phyloP scores from a whole-genome alignment of 2,329 filamentous ascomycete genomes.

The Xylariaceae sp. region DNA sequence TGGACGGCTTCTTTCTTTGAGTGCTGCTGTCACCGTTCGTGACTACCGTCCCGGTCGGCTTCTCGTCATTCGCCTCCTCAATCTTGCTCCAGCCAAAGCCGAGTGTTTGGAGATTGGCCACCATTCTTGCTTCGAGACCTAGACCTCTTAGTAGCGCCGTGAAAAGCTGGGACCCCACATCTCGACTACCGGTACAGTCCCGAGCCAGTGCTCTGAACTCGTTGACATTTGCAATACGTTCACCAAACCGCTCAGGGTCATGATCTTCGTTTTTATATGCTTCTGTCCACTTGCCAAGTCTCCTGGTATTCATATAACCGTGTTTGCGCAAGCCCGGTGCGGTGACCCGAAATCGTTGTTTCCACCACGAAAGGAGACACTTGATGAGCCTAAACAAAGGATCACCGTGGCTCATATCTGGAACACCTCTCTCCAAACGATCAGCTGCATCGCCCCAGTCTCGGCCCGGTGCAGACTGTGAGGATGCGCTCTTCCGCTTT shows the following conservation, averaged over 20 bases:
- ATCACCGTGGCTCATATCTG: conserved; percentile 79
- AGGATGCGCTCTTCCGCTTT: conserved; percentile 22
- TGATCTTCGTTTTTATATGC: conserved; percentile 61
- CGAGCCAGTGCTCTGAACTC: conserved; percentile 68
- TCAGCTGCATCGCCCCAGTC: conserved; percentile 73
- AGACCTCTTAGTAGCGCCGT: conserved; percentile 77
- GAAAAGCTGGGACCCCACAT: conserved; percentile 85
- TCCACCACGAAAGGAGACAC: conserved; percentile 81
- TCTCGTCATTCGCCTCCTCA: conserved; percentile 67
- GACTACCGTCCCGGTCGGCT: conserved; percentile 20
- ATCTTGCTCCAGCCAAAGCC: conserved; percentile 88
- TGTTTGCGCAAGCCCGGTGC: conserved; percentile 80
- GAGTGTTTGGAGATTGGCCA: conserved; percentile 78
- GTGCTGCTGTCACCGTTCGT: conserved; percentile 11
- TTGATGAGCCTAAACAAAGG: conserved; percentile 74
- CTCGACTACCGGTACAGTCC: conserved; percentile 73
- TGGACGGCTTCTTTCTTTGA: conserved; percentile 28
- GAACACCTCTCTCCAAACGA: conserved; percentile 62
- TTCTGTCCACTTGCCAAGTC: conserved; percentile 68
- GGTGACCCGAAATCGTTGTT: conserved; percentile 72
- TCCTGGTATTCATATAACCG: conserved; percentile 78
- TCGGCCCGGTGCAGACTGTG: conserved; percentile 33
- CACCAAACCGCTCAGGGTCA: conserved; percentile 66
- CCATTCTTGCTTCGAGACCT: conserved; percentile 76
- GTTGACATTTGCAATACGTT: conserved; percentile 62